phyloP scores from a whole-genome alignment of 495 filamentous ascomycete species.

The Schizothecium vesticola region DNA sequence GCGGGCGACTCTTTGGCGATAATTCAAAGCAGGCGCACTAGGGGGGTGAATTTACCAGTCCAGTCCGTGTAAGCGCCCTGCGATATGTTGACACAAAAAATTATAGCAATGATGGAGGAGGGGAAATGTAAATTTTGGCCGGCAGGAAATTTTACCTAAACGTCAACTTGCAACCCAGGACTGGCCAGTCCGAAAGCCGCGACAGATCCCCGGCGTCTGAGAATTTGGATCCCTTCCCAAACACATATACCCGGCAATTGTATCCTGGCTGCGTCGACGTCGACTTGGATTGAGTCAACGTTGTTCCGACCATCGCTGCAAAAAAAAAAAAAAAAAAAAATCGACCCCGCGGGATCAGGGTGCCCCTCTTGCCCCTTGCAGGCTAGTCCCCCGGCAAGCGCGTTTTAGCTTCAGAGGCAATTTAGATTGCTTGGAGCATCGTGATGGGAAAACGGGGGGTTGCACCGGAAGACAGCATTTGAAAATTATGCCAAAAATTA shows the following conservation, averaged over 20 bases:
- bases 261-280: not conserved
- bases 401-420: not conserved
- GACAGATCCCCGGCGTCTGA: slow-evolving; percentile 1
- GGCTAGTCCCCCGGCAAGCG: slow-evolving; percentile 16
- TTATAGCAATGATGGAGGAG: not conserved
- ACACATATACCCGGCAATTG: slow-evolving; percentile 11
- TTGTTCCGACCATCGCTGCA: slow-evolving; percentile 4
- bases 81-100: not conserved
- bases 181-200: not conserved
- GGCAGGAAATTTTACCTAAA: not conserved
- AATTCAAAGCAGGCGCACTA: not conserved
- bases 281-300: not conserved
- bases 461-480: not conserved
- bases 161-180: not conserved
- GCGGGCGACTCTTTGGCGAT: not conserved
- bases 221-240: slow-evolving; percentile 12
- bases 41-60: not conserved
- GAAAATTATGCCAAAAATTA: not conserved
- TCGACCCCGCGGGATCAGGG: slow-evolving; percentile 7
- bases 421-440: not conserved
- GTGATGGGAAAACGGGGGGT: no score
- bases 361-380: slow-evolving; percentile 26
- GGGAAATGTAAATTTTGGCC: not conserved
- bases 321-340: slow-evolving; percentile 16
- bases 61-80: not conserved